Evolutionary conservation across 371 early-diverging fungal species (phyloP).

Genomic region (Dinochytrium kinnereticum): DNA sequence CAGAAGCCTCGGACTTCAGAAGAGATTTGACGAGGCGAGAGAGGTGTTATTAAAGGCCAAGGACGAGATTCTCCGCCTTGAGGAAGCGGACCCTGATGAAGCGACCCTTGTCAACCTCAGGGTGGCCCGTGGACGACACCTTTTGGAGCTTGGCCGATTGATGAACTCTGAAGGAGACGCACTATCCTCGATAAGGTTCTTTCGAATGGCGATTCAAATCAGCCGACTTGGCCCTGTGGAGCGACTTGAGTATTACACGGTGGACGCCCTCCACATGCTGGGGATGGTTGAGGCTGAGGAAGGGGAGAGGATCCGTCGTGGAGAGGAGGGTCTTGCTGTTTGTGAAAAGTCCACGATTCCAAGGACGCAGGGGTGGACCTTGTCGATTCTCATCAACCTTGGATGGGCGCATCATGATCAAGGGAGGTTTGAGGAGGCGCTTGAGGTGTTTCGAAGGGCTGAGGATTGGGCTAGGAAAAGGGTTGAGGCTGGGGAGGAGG

Average conservation of each 20-base stretch:
- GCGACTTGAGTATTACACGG: neutral
- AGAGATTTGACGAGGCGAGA: slow-evolving; percentile 13
- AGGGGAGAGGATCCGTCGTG: slow-evolving; percentile 9
- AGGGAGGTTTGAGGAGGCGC: slow-evolving; percentile 10
- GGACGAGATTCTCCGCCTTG: neutral
- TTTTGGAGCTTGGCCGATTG: slow-evolving; percentile 19
- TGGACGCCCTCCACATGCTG: slow-evolving; percentile 27
- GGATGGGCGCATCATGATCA: slow-evolving; percentile 17
- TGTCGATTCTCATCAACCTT: slow-evolving; percentile 16
- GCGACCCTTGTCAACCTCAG: neutral
- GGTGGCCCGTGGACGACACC: slow-evolving; percentile 3
- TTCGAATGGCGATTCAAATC: slow-evolving; percentile 15
- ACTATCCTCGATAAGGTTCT: neutral
- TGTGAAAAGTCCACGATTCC: neutral
- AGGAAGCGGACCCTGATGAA: neutral
- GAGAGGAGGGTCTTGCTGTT: neutral
- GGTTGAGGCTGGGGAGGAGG: neutral
- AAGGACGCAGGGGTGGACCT: neutral
- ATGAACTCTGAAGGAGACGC: slow-evolving; percentile 7
- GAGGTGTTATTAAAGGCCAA: slow-evolving; percentile 2
- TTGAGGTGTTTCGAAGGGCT: slow-evolving; percentile 17
- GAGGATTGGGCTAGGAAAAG: slow-evolving; percentile 1
- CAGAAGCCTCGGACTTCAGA: slow-evolving; percentile 18
- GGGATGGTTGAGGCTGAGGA: slow-evolving; percentile 21
- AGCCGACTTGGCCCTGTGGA: slow-evolving; percentile 3